Conservation (phyloP, 768 basidiomycete species). For the Trametes cinnabarina region DNA sequence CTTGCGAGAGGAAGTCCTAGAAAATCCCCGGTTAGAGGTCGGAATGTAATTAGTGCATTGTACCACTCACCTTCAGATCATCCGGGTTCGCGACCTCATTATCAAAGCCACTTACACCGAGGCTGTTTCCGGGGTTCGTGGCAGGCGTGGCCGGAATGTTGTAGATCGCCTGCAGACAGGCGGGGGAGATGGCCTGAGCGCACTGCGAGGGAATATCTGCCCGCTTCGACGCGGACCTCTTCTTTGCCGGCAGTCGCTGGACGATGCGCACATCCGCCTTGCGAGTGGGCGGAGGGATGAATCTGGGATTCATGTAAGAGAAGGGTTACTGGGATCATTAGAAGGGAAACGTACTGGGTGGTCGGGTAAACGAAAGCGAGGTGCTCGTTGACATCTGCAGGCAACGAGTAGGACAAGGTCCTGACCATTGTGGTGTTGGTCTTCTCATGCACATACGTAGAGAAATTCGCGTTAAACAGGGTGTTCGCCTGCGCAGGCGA, state of each 20-base stretch:
- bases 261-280: conserved; percentile 7
- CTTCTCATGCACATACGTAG: conserved; percentile 30
- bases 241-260: background rate
- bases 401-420: conserved; percentile 39
- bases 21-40: background rate
- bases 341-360: conserved; percentile 23
- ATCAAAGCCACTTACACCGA: conserved; percentile 35
- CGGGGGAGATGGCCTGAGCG: conserved; percentile 24
- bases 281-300: conserved; percentile 12
- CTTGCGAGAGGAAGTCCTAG: conserved; percentile 28
- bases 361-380: conserved; percentile 34
- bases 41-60: no score
- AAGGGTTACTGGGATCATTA: background rate
- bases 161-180: conserved; percentile 34
- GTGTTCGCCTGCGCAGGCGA: conserved; percentile 34
- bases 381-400: conserved; percentile 29
- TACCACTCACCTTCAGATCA: conserved; percentile 27
- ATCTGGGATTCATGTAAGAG: background rate
- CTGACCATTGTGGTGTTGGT: conserved; percentile 32
- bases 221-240: background rate
- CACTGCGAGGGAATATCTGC: conserved; percentile 20
- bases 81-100: conserved; percentile 31
- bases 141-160: conserved; percentile 35
- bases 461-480: conserved; percentile 36
- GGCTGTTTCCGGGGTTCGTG: conserved; percentile 25